phyloP scores from a whole-genome alignment of 2,329 filamentous ascomycete genomes.

The Xylaria sp. region DNA sequence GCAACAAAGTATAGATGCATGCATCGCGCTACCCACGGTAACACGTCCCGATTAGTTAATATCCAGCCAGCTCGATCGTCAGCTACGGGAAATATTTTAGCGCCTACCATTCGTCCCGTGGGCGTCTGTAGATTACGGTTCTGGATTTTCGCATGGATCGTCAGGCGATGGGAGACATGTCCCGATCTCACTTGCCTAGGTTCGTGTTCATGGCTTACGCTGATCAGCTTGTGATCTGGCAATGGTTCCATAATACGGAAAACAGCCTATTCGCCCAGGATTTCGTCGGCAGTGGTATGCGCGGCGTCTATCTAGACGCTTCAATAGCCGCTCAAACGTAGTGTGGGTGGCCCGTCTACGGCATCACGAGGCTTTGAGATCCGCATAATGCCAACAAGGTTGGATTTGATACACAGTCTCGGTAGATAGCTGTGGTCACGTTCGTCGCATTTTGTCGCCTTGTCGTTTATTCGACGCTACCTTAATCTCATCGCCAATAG shows the following conservation, averaged over 20 bases:
- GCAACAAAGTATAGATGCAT: conserved; percentile 42
- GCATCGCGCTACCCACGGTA: conserved; percentile 41
- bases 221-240: conserved; percentile 18
- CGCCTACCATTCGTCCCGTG: conserved; percentile 34
- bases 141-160: conserved; percentile 29
- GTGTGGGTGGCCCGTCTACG: conserved; percentile 27
- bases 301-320: conserved; percentile 44
- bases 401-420: conserved; percentile 20
- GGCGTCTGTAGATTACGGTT: conserved; percentile 34
- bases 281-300: conserved; percentile 36
- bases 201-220: conserved; percentile 9
- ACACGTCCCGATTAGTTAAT: conserved; percentile 47
- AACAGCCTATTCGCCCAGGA: conserved; percentile 46
- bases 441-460: conserved; percentile 8
- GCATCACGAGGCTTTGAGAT: conserved; percentile 24
- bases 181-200: conserved; percentile 27
- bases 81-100: conserved; percentile 41
- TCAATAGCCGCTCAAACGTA: conserved; percentile 32
- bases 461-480: conserved; percentile 16
- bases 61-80: conserved; percentile 40
- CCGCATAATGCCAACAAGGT: conserved; percentile 10
- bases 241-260: conserved; percentile 35
- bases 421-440: conserved; percentile 30
- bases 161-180: conserved; percentile 38
- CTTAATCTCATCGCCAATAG: neutral